Evolutionary conservation across 805 yeast genomes (phyloP), one percentile per base, ranked within the genome.

Genomic region (Metschnikowia proteae): DNA sequence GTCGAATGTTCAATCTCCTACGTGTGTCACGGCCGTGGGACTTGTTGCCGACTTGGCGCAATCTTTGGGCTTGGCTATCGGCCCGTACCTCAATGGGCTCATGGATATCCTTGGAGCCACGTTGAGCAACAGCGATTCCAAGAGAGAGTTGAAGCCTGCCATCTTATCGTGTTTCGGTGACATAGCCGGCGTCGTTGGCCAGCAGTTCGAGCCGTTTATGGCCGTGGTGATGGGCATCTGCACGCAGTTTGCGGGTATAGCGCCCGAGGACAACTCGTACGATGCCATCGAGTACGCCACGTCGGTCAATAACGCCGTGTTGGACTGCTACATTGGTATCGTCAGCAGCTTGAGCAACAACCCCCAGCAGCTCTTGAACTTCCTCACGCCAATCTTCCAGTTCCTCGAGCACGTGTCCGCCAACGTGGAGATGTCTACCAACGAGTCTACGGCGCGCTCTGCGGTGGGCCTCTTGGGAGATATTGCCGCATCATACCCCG

Each of bases 91-190:
- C 54, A 83, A 82, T 51, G 86, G 84, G 3, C 79, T 92, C 62
- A 90, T 94, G 96, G 80, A 80, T 45, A 85, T 86, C 42, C 77
- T 94, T 62, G 92, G 96, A 46, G 76, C 78, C 43, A 81, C 82
- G 61, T 75, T 94, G 53, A 81, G 85, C 50, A 80, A 80, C 59
- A 75, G 78, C 37, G 80, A 78, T 48, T 83, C 88, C 17, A 84
- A 84, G 63, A 80, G 88, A 51, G 96, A 89, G 54, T 76, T 92
- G 56, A 84, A 88, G 65, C 97, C 97, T 13, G 78, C 88, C 23
- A 88, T 92, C 28, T 72, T 94, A 56, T 88, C 97, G 9, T 89
- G 96, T 60, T 88, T 94, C 66, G 99, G 99, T 55, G 99, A 94
- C 67, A 81, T 94, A 60, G 97, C 98, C 3, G 80, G 96, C 0